These are phyloP conservation scores for Gonium pectorale DNA, from an alignment of 139 green algal genomes.

Conservation along the genomic window DNA sequence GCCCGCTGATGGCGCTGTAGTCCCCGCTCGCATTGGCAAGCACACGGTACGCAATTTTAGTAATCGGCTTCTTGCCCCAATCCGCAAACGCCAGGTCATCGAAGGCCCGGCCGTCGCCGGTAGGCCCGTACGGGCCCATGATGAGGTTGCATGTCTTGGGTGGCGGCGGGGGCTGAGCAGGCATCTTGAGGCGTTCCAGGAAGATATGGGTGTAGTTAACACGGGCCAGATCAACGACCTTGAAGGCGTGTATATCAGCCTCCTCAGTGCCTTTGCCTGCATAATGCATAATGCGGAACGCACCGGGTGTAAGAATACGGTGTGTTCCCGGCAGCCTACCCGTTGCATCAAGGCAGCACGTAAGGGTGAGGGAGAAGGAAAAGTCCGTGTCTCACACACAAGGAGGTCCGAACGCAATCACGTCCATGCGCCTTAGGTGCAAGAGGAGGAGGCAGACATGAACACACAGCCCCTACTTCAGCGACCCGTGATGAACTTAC, in stretches of 20 bases:
- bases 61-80: not conserved
- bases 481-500: not conserved
- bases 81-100: not conserved
- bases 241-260: not conserved
- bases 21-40: too few relatives aligned
- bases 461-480: too few relatives aligned
- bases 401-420: too few relatives aligned
- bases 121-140: conserved; percentile 12
- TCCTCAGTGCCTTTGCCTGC: conserved; percentile 10
- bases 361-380: too few relatives aligned
- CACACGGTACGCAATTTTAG: not conserved
- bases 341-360: too few relatives aligned
- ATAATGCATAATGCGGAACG: not conserved
- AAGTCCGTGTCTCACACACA: too few relatives aligned
- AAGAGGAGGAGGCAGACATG: too few relatives aligned
- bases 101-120: not conserved
- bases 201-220: conserved; percentile 17
- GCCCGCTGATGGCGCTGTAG: too few relatives aligned
- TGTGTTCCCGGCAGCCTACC: too few relatives aligned
- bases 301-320: not conserved
- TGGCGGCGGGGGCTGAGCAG: not conserved
- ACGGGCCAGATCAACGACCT: not conserved
- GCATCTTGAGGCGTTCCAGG: not conserved
- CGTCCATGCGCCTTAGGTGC: too few relatives aligned
- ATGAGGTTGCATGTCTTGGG: conserved; percentile 8